Evolutionary conservation across 2,329 filamentous ascomycete genomes (phyloP), one percentile per base, ranked within the genome.

Genomic region (Fusarium temperatum): DNA sequence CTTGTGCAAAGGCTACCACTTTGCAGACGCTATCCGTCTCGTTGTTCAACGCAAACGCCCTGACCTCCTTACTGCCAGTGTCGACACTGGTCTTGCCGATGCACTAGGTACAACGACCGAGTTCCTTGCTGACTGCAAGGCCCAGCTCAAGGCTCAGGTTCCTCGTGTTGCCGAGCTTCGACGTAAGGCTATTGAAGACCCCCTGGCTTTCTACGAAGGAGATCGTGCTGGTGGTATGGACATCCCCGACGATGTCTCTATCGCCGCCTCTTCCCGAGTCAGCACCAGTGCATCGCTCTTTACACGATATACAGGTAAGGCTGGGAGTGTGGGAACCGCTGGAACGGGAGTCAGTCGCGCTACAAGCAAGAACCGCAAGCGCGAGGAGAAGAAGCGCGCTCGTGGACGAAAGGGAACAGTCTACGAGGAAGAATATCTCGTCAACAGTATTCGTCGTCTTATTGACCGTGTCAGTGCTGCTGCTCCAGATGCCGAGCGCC

Each of bases 351-450:
- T 93, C 6, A 93, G 91, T 56, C 89, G 95, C 18, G 93, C 93
- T 66, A 98, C 94, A 45, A 93, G 90, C 79, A 97, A 96, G 86
- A 98, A 97, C 80, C 91, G 95, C 59, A 88, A 92, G 30, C 89
- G 95, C 26, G 96, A 99, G 83, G 96, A 99, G 86, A 91, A 97
- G 82, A 99, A 99, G 88, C 91, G 96, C 22, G 96, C 96, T 1
- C 87, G 94, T 13, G 96, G 96, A 30, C 96, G 98, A 82, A 98
- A 98, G 86, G 96, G 96, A 17, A 98, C 94, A 22, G 94, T 99
- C 10, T 99, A 99, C 82, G 96, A 99, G 82, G 96, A 98, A 80
- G 96, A 98, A 82, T 99, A 99, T 82, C 89, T 99, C 10, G 92
- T 98, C 66, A 96, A 95, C 81, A 96, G 92, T 75, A 91, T 98